Conservation (phyloP, 192 early-diverging fungal species). For the Coemansia sp. region DNA sequence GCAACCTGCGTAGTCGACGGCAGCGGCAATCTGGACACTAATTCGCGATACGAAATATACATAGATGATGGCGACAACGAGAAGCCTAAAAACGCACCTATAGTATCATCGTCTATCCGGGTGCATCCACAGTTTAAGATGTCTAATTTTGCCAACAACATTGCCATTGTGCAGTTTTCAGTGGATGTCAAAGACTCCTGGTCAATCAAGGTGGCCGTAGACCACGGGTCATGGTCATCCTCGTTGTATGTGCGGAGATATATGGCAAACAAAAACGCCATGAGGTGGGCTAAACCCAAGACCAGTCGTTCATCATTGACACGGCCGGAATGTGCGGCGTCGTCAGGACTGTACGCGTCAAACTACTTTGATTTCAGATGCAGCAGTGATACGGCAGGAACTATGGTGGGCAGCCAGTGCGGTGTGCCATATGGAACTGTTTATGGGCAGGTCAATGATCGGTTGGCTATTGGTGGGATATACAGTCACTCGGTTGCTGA, state of each 20-base stretch:
- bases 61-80: constrained; percentile 9
- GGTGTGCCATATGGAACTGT: constrained; percentile 25
- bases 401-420: constrained; percentile 14
- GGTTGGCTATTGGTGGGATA: constrained; percentile 16
- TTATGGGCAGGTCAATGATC: constrained; percentile 13
- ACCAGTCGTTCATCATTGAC: background rate
- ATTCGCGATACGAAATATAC: constrained; percentile 16
- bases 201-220: constrained; percentile 22
- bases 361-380: constrained; percentile 28
- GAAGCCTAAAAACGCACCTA: background rate
- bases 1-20: constrained; percentile 33
- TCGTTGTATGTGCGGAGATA: constrained; percentile 14
- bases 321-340: constrained; percentile 8
- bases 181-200: constrained; percentile 7
- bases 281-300: constrained; percentile 8
- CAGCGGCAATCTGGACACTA: constrained; percentile 11
- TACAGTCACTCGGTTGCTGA: constrained; percentile 30
- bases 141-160: constrained; percentile 36
- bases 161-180: constrained; percentile 26
- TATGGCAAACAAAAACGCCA: background rate
- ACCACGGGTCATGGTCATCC: constrained; percentile 13
- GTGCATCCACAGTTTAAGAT: constrained; percentile 28
- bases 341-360: constrained; percentile 13
- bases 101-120: constrained; percentile 5
- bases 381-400: constrained; percentile 5